Conservation (phyloP, 2,329 filamentous ascomycete genomes). For the Colletotrichum sidae region DNA sequence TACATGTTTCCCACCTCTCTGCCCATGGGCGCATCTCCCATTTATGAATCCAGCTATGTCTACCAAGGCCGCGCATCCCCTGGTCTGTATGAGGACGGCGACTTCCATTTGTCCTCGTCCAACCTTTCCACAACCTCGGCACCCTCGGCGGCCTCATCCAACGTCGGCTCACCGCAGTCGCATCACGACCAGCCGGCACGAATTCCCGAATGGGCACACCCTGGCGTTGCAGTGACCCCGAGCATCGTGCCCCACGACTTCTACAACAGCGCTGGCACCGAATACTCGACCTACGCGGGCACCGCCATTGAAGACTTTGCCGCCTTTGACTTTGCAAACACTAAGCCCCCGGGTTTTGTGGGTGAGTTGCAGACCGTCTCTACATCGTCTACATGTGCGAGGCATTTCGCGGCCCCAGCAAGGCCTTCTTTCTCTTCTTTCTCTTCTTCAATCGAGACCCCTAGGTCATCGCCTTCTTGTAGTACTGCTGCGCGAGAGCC, state of each 20-base stretch:
- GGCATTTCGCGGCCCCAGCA: conserved; percentile 25
- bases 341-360: conserved; percentile 63
- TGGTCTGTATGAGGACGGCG: conserved; percentile 63
- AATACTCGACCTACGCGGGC: conserved; percentile 66
- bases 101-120: conserved; percentile 64
- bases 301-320: conserved; percentile 62
- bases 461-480: conserved; percentile 21
- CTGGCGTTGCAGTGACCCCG: conserved; percentile 70
- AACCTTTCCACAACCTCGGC: conserved; percentile 71
- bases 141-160: conserved; percentile 74
- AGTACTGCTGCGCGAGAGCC: conserved; percentile 39
- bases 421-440: conserved; percentile 44
- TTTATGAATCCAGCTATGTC: conserved; percentile 62
- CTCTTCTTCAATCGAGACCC: conserved; percentile 40
- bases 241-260: conserved; percentile 70
- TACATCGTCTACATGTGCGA: conserved; percentile 39
- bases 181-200: conserved; percentile 67
- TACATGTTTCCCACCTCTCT: conserved; percentile 54
- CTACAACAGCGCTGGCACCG: conserved; percentile 63
- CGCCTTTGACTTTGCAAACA: conserved; percentile 59
- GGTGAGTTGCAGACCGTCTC: conserved; percentile 63
- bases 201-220: conserved; percentile 68
- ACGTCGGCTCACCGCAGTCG: conserved; percentile 75
- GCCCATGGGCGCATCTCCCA: conserved; percentile 56
- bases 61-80: conserved; percentile 62